Evolutionary conservation across 2,329 filamentous ascomycete species (phyloP).

Genomic region (Phialocephala subalpina): DNA sequence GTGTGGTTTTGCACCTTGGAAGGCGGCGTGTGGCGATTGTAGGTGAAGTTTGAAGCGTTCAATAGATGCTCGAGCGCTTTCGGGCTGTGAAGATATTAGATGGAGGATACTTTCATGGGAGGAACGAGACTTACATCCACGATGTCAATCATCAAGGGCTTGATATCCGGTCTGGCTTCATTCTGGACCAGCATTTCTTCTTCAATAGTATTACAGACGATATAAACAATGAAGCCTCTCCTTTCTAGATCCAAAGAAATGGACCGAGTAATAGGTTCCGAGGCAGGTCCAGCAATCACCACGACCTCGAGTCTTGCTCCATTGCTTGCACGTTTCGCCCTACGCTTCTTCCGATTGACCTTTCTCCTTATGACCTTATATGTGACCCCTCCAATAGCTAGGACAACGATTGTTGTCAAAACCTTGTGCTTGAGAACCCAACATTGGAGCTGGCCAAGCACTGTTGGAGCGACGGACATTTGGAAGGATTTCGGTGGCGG

Average conservation of each 20-base stretch:
- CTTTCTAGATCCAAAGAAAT: constrained; percentile 87
- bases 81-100: constrained; percentile 58
- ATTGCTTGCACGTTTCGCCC: constrained; percentile 80
- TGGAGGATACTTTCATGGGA: not conserved
- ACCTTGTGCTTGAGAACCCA: constrained; percentile 81
- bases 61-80: constrained; percentile 72
- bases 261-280: constrained; percentile 83
- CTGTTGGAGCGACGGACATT: constrained; percentile 43
- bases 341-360: constrained; percentile 67
- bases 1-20: constrained; percentile 78
- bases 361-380: constrained; percentile 62
- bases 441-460: constrained; percentile 63
- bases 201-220: constrained; percentile 85
- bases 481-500: constrained; percentile 40
- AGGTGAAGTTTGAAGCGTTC: constrained; percentile 77
- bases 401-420: constrained; percentile 73
- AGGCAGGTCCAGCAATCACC: constrained; percentile 88
- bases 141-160: constrained; percentile 83
- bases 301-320: constrained; percentile 87
- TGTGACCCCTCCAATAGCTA: constrained; percentile 72
- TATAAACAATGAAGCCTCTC: constrained; percentile 90
- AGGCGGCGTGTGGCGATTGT: constrained; percentile 77
- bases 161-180: constrained; percentile 82
- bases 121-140: constrained; percentile 68
- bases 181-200: constrained; percentile 83